phyloP scores from a whole-genome alignment of 192 early-diverging fungal genomes.

The Dissophora ornata region DNA sequence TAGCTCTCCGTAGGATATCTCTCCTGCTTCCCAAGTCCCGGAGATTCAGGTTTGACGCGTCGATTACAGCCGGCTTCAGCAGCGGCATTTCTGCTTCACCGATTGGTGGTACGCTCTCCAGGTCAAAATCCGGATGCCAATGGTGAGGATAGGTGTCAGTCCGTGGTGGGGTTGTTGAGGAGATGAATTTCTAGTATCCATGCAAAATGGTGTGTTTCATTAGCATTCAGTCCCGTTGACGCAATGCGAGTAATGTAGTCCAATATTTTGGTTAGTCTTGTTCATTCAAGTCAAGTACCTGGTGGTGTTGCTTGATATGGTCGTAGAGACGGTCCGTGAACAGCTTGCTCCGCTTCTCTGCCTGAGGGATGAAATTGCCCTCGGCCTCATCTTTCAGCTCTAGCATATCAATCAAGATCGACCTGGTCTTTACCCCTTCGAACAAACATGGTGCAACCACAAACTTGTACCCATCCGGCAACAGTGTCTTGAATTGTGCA shows the following conservation, averaged over 20 bases:
- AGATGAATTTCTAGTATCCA: constrained; percentile 25
- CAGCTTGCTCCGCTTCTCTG: constrained; percentile 17
- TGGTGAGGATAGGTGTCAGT: constrained; percentile 28
- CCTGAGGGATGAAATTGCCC: constrained; percentile 15
- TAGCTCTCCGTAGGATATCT: constrained; percentile 1
- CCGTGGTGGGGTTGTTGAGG: constrained; percentile 21
- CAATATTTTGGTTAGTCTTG: neutral
- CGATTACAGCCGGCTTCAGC: constrained; percentile 16
- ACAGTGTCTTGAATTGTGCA: constrained; percentile 42
- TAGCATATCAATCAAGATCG: constrained; percentile 33
- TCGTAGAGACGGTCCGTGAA: constrained; percentile 22
- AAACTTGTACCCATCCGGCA: constrained; percentile 34
- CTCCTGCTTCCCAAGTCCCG: neutral
- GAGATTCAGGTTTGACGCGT: constrained; percentile 24
- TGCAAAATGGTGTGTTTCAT: neutral
- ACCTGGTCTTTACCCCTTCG: constrained; percentile 24
- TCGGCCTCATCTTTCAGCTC: constrained; percentile 14
- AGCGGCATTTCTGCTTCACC: constrained; percentile 30
- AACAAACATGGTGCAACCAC: constrained; percentile 27
- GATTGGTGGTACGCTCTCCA: constrained; percentile 33
- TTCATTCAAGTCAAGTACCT: constrained; percentile 12
- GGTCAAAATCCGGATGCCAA: constrained; percentile 50
- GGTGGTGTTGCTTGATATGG: constrained; percentile 15
- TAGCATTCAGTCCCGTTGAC: neutral
- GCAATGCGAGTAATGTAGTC: too few relatives aligned